Evolutionary conservation across 768 basidiomycete genomes (phyloP).

Genomic region (Rhizopogon vinicolor): DNA sequence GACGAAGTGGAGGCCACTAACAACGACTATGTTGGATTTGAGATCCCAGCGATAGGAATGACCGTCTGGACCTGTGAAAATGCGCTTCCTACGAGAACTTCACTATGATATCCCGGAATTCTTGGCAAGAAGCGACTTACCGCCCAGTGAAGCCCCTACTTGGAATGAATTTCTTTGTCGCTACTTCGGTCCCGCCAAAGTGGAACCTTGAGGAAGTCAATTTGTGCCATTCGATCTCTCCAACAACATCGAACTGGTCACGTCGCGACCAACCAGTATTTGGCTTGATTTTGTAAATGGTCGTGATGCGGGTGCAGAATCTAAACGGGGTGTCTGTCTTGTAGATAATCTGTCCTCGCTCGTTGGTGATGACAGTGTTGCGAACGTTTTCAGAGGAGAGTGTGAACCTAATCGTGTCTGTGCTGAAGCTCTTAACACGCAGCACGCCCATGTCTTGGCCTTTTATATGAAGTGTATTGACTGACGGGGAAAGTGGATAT

Average conservation of each 20-base stretch:
- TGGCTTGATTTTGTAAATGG: constrained; percentile 18
- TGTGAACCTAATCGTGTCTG: constrained; percentile 9
- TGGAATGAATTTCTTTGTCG: constrained; percentile 21
- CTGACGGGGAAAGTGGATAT: constrained; percentile 22
- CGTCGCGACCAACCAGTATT: constrained; percentile 14
- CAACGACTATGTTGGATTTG: constrained; percentile 4
- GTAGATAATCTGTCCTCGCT: constrained; percentile 24
- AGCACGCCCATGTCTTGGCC: neutral
- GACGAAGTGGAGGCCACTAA: constrained; percentile 5
- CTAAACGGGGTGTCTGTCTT: constrained; percentile 19
- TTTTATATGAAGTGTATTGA: constrained; percentile 20
- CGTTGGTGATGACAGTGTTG: constrained; percentile 19
- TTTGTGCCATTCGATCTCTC: constrained; percentile 29
- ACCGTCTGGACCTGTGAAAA: constrained; percentile 30
- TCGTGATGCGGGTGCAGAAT: constrained; percentile 17
- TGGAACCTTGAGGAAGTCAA: constrained; percentile 26
- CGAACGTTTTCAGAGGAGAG: constrained; percentile 18
- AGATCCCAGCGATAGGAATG: constrained; percentile 31
- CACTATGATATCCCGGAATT: no score
- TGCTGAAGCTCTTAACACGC: no score
- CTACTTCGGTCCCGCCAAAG: constrained; percentile 20
- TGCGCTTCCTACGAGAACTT: neutral
- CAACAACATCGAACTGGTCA: constrained; percentile 27
- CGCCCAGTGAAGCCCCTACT: constrained; percentile 15
- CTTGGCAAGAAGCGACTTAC: constrained; percentile 8